phyloP scores from a whole-genome alignment of 768 basidiomycete genomes.

The Brasilioporus rufonigricans region DNA sequence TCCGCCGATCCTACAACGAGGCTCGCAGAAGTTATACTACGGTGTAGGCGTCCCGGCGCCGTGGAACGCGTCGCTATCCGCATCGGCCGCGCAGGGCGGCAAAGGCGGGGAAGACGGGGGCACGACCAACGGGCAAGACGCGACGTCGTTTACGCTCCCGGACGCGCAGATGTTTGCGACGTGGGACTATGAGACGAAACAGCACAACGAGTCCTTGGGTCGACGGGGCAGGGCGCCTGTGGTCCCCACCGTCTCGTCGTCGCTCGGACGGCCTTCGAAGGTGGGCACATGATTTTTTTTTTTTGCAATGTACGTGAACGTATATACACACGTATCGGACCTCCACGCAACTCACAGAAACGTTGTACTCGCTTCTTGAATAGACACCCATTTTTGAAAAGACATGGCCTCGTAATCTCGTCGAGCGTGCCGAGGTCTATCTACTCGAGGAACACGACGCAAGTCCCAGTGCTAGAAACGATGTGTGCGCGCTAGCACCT shows the following conservation, averaged over 20 bases:
- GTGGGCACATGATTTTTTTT: conserved; percentile 11
- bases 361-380: too few species aligned
- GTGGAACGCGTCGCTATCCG: conserved; percentile 7
- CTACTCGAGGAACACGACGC: too few species aligned
- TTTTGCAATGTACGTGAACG: too few species aligned
- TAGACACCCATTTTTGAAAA: too few species aligned
- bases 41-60: background rate
- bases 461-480: too few species aligned
- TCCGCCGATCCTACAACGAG: conserved; percentile 40
- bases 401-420: too few species aligned
- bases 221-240: conserved; percentile 26
- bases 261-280: conserved; percentile 23
- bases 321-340: too few species aligned
- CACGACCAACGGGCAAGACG: background rate
- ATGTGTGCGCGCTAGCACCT: too few species aligned
- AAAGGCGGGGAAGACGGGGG: background rate
- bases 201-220: conserved; percentile 37
- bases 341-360: too few species aligned
- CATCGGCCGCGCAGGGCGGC: conserved; percentile 16
- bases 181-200: conserved; percentile 49
- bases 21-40: background rate
- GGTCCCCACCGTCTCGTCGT: conserved; percentile 15
- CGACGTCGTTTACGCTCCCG: conserved; percentile 26
- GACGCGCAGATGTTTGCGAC: conserved; percentile 51
- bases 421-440: too few species aligned